Evolutionary conservation across 768 basidiomycete genomes (phyloP).

Genomic region (Panaeolus cyanescens): DNA sequence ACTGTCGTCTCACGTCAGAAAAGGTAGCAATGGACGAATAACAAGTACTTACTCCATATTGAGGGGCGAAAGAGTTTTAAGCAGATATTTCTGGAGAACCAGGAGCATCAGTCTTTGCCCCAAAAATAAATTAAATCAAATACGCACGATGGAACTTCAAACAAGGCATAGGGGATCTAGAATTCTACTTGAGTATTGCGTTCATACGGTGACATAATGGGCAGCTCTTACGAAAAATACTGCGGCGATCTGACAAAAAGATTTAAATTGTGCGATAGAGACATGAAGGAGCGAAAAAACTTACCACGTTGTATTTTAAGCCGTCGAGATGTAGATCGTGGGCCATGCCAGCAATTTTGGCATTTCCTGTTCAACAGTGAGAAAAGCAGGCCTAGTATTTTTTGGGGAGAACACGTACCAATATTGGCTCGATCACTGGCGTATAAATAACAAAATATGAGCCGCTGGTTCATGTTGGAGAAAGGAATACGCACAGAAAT

Average conservation of each 20-base stretch:
- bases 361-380: constrained; percentile 55
- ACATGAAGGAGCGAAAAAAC: neutral
- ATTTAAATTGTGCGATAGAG: constrained; percentile 5
- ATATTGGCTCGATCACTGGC: constrained; percentile 10
- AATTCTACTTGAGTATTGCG: neutral
- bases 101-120: constrained; percentile 75
- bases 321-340: constrained; percentile 57
- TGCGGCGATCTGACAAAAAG: constrained; percentile 27
- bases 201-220: constrained; percentile 55
- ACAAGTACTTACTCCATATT: constrained; percentile 39
- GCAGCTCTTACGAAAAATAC: constrained; percentile 58
- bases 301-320: constrained; percentile 67
- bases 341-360: constrained; percentile 62
- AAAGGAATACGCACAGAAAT: constrained; percentile 49
- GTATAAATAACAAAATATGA: constrained; percentile 9
- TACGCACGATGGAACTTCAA: constrained; percentile 36
- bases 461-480: neutral
- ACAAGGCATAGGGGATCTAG: constrained; percentile 28
- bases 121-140: constrained; percentile 27
- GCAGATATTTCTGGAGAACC: constrained; percentile 50
- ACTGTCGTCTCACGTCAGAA: neutral
- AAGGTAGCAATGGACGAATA: neutral
- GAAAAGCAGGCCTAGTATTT: constrained; percentile 43
- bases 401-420: constrained; percentile 46
- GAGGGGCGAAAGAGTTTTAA: constrained; percentile 68